Conservation (phyloP, 1,139 yeast genomes). For the Pneumocystis murina region DNA sequence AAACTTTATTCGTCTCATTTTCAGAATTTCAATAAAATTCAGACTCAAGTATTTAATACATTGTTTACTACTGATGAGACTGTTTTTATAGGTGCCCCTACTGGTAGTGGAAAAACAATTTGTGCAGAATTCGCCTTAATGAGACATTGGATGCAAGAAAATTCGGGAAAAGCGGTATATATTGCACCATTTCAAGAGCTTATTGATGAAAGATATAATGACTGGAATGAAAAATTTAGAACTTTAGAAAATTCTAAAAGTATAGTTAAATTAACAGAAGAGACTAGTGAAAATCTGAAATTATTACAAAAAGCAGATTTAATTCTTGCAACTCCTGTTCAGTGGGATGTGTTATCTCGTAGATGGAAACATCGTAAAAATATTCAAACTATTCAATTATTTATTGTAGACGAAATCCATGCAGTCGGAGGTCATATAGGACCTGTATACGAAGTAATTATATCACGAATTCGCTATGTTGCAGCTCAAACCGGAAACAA, state of each 20-base stretch:
- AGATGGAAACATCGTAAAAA: conserved; percentile 70
- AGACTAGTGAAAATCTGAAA: conserved; percentile 39
- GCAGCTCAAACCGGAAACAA: conserved; percentile 42
- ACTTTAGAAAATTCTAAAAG: conserved; percentile 27
- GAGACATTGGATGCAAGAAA: conserved; percentile 43
- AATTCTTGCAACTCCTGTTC: conserved; percentile 63
- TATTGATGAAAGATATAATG: conserved; percentile 32
- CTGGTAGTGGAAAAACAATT: conserved; percentile 62
- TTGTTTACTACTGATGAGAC: conserved; percentile 46
- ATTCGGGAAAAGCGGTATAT: conserved; percentile 51
- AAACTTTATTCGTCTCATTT: conserved; percentile 27
- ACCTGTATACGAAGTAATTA: conserved; percentile 47
- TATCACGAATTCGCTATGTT: conserved; percentile 60
- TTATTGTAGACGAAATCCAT: conserved; percentile 70
- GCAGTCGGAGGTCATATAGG: conserved; percentile 45
- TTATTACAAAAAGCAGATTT: conserved; percentile 46
- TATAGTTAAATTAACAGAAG: conserved; percentile 50
- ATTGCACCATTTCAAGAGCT: conserved; percentile 45
- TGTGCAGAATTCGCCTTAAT: conserved; percentile 62
- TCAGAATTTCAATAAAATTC: conserved; percentile 55
- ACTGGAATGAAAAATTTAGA: conserved; percentile 41
- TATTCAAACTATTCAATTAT: conserved; percentile 49
- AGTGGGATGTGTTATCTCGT: conserved; percentile 56
- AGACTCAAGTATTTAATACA: conserved; percentile 52
- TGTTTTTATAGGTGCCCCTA: conserved; percentile 52